Conservation (phyloP, 2,329 filamentous ascomycete species). For the Cadophora sp. region DNA sequence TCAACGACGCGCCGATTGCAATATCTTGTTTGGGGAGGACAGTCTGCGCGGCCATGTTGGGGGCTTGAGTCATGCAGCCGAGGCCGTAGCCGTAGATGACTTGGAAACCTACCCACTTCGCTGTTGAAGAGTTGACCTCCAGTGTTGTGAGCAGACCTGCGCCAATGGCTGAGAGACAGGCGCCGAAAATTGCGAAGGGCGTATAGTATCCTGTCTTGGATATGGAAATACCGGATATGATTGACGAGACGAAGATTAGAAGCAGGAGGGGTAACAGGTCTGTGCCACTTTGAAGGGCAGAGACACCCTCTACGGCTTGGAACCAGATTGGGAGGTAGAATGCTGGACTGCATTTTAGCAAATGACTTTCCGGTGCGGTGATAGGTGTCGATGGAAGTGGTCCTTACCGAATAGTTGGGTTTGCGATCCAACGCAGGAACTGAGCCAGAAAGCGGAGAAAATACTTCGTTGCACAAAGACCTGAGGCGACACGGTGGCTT, state of each 20-base stretch:
- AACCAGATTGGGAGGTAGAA: slow-evolving; percentile 57
- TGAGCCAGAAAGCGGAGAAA: slow-evolving; percentile 35
- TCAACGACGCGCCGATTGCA: slow-evolving; percentile 49
- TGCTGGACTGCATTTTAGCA: slow-evolving; percentile 36
- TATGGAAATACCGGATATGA: no score
- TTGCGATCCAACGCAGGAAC: slow-evolving; percentile 19
- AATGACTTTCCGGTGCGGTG: no score
- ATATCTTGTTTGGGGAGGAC: slow-evolving; percentile 57
- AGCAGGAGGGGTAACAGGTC: no score
- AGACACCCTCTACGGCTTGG: slow-evolving; percentile 47
- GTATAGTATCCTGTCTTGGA: slow-evolving; percentile 43
- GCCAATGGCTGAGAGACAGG: slow-evolving; percentile 25
- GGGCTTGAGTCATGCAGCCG: slow-evolving; percentile 53
- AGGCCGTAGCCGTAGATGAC: slow-evolving; percentile 49
- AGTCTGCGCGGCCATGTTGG: slow-evolving; percentile 53
- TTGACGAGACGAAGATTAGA: no score
- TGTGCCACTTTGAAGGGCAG: no score
- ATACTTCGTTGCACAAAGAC: slow-evolving; percentile 46
- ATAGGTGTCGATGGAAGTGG: no score
- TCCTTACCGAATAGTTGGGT: slow-evolving; percentile 23
- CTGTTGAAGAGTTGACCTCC: slow-evolving; percentile 45
- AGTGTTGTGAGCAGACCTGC: slow-evolving; percentile 46
- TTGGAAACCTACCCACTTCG: slow-evolving; percentile 59
- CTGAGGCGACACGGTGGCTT: slow-evolving; percentile 46
- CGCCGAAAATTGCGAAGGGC: slow-evolving; percentile 32